Percentiles rank a stretch among this genome's conserved stretches.
phyloP scores from a whole-genome alignment of 1,284 basidiomycete species.

The Heterobasidion occidentale region DNA sequence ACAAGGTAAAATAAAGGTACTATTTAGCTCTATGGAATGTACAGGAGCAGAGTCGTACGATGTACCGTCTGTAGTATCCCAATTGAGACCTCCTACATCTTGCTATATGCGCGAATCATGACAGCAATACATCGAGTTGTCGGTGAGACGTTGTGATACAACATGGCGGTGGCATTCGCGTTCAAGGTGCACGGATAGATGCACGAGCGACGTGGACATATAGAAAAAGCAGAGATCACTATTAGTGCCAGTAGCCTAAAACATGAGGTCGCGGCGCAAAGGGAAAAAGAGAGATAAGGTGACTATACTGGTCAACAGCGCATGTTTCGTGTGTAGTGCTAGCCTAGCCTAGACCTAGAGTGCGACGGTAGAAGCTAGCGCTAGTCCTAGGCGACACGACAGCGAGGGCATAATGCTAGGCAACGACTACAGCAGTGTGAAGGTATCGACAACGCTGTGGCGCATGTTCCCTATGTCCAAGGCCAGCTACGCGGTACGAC shows the following conservation, averaged over 20 bases:
- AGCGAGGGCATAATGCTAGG: neutral
- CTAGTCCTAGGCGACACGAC: conserved; percentile 37
- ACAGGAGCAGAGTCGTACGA: conserved; percentile 26
- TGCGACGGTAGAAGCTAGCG: conserved; percentile 52
- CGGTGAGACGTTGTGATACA: conserved; percentile 8
- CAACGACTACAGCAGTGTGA: neutral
- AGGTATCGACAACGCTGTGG: no score
- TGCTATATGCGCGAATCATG: conserved; percentile 42
- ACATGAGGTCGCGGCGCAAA: conserved; percentile 55
- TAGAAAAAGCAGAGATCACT: conserved; percentile 36
- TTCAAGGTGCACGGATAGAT: conserved; percentile 8
- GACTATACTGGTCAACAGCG: conserved; percentile 56
- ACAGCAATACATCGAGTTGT: conserved; percentile 1
- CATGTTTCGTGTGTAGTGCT: conserved; percentile 29
- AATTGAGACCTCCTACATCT: conserved; percentile 96
- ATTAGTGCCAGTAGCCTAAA: conserved; percentile 76
- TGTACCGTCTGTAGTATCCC: conserved; percentile 94
- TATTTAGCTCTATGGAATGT: conserved; percentile 29
- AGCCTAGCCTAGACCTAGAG: conserved; percentile 74
- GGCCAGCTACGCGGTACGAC: conserved; percentile 15
- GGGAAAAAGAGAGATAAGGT: conserved; percentile 37
- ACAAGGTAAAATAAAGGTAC: conserved; percentile 9
- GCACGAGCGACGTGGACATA: conserved; percentile 14
- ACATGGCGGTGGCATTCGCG: conserved; percentile 10
- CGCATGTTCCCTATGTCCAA: conserved; percentile 15